Evolutionary conservation across 2,329 filamentous ascomycete species (phyloP).

Genomic region (Clarireedia homoeocarpa): DNA sequence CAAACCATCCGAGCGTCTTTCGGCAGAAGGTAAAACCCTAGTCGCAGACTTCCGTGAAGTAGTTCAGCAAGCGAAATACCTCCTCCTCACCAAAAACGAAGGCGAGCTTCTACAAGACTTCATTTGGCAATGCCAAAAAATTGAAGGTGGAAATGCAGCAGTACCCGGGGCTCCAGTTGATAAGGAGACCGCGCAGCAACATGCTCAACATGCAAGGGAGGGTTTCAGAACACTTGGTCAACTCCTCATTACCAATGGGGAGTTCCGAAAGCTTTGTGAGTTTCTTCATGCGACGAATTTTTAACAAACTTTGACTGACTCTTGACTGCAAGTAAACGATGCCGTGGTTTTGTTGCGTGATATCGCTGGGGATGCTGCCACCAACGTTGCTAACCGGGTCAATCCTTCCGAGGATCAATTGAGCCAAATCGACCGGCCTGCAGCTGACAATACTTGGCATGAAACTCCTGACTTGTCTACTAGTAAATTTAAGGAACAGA

Average conservation of each 20-base stretch:
- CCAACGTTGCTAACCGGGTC: constrained; percentile 65
- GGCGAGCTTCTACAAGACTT: constrained; percentile 94
- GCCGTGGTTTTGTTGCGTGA: constrained; percentile 74
- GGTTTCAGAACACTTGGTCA: constrained; percentile 83
- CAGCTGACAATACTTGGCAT: constrained; percentile 90
- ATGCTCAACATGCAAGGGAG: constrained; percentile 75
- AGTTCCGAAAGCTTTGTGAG: constrained; percentile 37
- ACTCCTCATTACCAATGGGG: constrained; percentile 87
- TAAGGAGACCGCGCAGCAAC: constrained; percentile 71
- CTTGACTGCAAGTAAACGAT: constrained; percentile 55
- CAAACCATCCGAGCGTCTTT: constrained; percentile 68
- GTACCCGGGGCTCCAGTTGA: constrained; percentile 60
- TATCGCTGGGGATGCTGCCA: constrained; percentile 83
- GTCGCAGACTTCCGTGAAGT: constrained; percentile 72
- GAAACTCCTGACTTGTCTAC: constrained; percentile 71
- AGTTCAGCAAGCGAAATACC: constrained; percentile 73
- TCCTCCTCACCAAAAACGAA: constrained; percentile 89
- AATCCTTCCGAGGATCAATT: constrained; percentile 74
- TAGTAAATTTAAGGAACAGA: constrained; percentile 59
- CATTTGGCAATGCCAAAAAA: constrained; percentile 83
- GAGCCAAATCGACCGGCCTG: constrained; percentile 69
- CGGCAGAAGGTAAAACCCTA: constrained; percentile 71
- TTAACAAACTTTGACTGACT: constrained; percentile 2
- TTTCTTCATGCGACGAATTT: neutral
- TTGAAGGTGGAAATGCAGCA: constrained; percentile 54